Evolutionary conservation across 169 alveolate genomes (phyloP).

Genomic region (Cryptosporidium bovis): DNA sequence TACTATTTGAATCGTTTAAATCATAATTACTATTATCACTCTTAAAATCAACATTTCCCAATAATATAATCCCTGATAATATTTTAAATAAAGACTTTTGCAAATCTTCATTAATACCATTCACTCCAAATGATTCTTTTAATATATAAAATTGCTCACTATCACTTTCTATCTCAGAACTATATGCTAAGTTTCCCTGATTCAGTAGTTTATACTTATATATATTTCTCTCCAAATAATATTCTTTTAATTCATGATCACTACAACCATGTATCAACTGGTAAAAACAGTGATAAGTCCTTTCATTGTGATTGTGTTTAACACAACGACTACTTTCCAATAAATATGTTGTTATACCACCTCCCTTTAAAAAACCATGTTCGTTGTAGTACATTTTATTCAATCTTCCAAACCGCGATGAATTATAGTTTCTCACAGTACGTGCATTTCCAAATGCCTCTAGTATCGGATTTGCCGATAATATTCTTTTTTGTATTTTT

Average conservation of each 20-base stretch:
- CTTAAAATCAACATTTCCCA: conserved; percentile 87
- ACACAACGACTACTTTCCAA: conserved; percentile 90
- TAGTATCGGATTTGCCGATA: conserved; percentile 90
- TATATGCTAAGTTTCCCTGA: conserved; percentile 79
- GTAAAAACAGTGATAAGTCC: conserved; percentile 90
- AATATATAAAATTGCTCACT: conserved; percentile 80
- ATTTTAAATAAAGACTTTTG: conserved; percentile 78
- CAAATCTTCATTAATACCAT: conserved; percentile 80
- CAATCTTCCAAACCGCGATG: conserved; percentile 91
- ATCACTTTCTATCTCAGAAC: conserved; percentile 83
- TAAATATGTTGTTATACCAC: conserved; percentile 83
- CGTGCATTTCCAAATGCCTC: conserved; percentile 94
- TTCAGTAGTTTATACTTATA: conserved; percentile 28
- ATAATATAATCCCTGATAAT: conserved; percentile 81
- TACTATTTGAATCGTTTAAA: background rate
- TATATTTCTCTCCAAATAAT: conserved; percentile 49
- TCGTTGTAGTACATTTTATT: conserved; percentile 81
- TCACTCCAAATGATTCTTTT: conserved; percentile 81
- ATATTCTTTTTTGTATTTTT: conserved; percentile 78
- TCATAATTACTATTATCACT: conserved; percentile 34
- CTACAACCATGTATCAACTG: conserved; percentile 81
- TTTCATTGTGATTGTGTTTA: conserved; percentile 83
- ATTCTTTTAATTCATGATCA: conserved; percentile 28
- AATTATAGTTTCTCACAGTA: conserved; percentile 90
- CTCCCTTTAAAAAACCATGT: conserved; percentile 85